phyloP scores from a whole-genome alignment of 352 stramenopile genomes.

The Phytopythium mirpurense region DNA sequence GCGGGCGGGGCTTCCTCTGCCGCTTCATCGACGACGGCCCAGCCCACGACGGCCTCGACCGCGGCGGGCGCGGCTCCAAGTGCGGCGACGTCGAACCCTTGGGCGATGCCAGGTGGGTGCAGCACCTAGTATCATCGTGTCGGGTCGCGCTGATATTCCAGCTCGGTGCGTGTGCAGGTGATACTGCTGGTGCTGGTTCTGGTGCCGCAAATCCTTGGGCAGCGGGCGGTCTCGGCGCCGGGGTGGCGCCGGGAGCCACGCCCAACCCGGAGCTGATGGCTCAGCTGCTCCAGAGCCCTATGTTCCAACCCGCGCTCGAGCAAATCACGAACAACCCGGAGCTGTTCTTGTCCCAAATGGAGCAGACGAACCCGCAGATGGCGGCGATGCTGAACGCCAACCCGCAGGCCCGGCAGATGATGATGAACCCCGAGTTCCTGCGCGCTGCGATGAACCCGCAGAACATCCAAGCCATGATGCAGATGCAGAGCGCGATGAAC shows the following conservation, averaged over 20 bases:
- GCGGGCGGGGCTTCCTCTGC: conserved; percentile 28
- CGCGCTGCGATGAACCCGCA: conserved; percentile 85
- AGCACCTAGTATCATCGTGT: not conserved
- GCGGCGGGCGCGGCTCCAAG: conserved; percentile 15
- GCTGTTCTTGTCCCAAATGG: conserved; percentile 78
- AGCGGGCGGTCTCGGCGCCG: conserved; percentile 18
- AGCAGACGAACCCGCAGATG: conserved; percentile 89
- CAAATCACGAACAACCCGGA: conserved; percentile 80
- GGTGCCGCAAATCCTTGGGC: conserved; percentile 68
- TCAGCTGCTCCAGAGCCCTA: conserved; percentile 82
- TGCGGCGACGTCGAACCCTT: conserved; percentile 42
- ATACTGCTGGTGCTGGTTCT: conserved; percentile 12
- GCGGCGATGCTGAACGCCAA: conserved; percentile 82
- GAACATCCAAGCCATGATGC: conserved; percentile 89
- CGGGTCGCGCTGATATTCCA: not conserved
- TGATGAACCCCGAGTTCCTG: conserved; percentile 86
- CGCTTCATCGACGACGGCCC: conserved; percentile 17
- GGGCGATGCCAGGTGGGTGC: conserved; percentile 24
- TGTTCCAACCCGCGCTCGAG: conserved; percentile 81
- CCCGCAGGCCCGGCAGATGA: conserved; percentile 85
- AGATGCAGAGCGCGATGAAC: conserved; percentile 88
- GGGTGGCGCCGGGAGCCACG: conserved; percentile 20
- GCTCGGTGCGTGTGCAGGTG: not conserved
- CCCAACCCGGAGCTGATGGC: conserved; percentile 73
- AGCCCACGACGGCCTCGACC: conserved; percentile 13